Base-by-base conservation (phyloP, 2,329 filamentous ascomycete species). In the Falciphora oryzae region DNA sequence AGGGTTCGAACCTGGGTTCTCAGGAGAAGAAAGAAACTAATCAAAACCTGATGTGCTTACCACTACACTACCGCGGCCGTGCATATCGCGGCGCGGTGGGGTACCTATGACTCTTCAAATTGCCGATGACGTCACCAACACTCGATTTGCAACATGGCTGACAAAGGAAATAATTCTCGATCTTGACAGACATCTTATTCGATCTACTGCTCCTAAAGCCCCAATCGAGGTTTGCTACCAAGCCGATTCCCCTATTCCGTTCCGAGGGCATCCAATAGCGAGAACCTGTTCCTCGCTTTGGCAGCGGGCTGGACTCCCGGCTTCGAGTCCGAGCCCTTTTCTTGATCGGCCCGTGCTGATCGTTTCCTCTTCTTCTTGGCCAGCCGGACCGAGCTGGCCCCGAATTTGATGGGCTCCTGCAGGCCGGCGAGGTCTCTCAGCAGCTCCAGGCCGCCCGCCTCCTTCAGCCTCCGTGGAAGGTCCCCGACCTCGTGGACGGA, bases 1-100 rank as follows among this genome's bases (percentile, higher is more conserved):
- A 60, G 58, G 58, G 58, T 60, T 60, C 58, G 58, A 60, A 60
- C 58, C 58, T 60, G 58, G 58, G 58, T 60, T 35, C 58, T 60
- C 58, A 60, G 58, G 58, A 60, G 16, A 35, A 35, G 58, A 35
- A 11, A 22, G 22, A 32, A 60, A n/a, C 27, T 27, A 18, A 58
- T 60, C 58, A 60, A 60, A 60, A 60, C 58, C 58, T 60, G 58
- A 60, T 60, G 58, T 60, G 58, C 58, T 60, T 60, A 60, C 58
- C 58, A 60, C 58, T 60, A 60, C 58, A 60, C 58, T 60, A 60
- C 58, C 58, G 58, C 58, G 58, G 58, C 58, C 10, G 58, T 53
- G 44, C 18, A 53, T n/a, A n/a, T n/a, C 44, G 44, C 44, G 44
- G 7, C 10, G 0, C 10, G 7, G 44, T n/a, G 44, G 44, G 22